Evolutionary conservation across 2,329 filamentous ascomycete genomes (phyloP).

Genomic region (Mycosphaerella arachidis): DNA sequence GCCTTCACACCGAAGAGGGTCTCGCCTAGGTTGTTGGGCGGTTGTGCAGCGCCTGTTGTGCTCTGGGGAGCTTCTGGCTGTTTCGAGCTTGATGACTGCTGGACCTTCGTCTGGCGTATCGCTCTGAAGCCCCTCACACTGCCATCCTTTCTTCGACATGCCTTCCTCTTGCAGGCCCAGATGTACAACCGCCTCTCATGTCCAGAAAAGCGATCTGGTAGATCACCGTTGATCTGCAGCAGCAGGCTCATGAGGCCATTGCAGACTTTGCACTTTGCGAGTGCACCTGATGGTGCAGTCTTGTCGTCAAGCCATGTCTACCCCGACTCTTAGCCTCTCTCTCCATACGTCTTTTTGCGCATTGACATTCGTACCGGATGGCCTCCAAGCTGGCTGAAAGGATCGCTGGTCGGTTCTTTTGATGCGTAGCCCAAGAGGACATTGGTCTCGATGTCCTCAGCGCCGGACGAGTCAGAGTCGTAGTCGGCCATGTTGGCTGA

Average conservation of each 20-base stretch:
- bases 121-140: slow-evolving; percentile 73
- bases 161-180: slow-evolving; percentile 71
- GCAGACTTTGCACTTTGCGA: slow-evolving; percentile 85
- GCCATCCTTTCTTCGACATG: slow-evolving; percentile 76
- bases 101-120: slow-evolving; percentile 46
- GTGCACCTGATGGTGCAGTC: slow-evolving; percentile 65
- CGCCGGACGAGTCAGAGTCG: slow-evolving; percentile 77
- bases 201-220: slow-evolving; percentile 78
- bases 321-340: slow-evolving; percentile 18
- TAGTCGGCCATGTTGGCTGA: slow-evolving; percentile 53
- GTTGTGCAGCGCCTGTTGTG: slow-evolving; percentile 29
- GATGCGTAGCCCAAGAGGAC: slow-evolving; percentile 88
- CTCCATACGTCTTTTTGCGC: slow-evolving; percentile 1
- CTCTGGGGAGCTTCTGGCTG: slow-evolving; percentile 25
- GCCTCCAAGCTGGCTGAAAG: slow-evolving; percentile 83
- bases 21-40: slow-evolving; percentile 53
- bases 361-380: slow-evolving; percentile 62
- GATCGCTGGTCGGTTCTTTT: slow-evolving; percentile 72
- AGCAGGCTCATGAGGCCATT: slow-evolving; percentile 77
- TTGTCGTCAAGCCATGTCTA: slow-evolving; percentile 80
- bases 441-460: slow-evolving; percentile 71
- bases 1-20: slow-evolving; percentile 65
- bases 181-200: slow-evolving; percentile 87
- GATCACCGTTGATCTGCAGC: slow-evolving; percentile 84
- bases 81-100: slow-evolving; percentile 1